These are phyloP conservation scores for Rubia balearica DNA, from an alignment of 305 asterid genomes.

Conservation along the genomic window DNA sequence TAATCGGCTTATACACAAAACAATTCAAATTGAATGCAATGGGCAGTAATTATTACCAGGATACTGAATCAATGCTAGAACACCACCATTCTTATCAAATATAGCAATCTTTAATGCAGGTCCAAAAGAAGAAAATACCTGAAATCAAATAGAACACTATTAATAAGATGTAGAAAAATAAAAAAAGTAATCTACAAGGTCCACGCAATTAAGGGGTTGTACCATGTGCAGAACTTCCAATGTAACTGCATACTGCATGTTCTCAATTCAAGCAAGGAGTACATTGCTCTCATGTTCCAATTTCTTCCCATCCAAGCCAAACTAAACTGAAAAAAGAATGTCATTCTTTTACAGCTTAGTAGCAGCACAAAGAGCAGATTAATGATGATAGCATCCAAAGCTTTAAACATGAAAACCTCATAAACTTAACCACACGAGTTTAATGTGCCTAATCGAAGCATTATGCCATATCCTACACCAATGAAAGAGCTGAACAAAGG, in stretches of 20 bases:
- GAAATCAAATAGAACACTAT: conserved; percentile 11
- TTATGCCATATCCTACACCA: not conserved
- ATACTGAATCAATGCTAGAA: conserved; percentile 79
- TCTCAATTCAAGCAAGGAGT: conserved; percentile 93
- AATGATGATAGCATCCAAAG: not conserved
- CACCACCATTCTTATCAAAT: conserved; percentile 94
- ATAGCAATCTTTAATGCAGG: conserved; percentile 86
- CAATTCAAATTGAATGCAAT: not conserved
- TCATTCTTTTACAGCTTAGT: not conserved
- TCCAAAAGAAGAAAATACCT: conserved; percentile 92
- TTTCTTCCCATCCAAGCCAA: conserved; percentile 70
- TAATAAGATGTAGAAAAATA: not conserved
- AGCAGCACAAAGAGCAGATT: not conserved
- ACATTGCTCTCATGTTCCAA: conserved; percentile 93
- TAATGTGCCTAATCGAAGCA: not conserved
- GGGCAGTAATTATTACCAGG: conserved; percentile 41
- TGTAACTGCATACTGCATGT: conserved; percentile 95
- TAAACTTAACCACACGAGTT: not conserved
- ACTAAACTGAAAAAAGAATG: conserved; percentile 48
- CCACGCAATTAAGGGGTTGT: conserved; percentile 21
- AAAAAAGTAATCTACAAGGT: conserved; percentile 14
- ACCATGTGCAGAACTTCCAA: conserved; percentile 81
- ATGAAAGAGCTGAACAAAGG: too few species aligned
- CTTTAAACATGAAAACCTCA: not conserved
- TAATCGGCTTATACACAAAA: not conserved